Evolutionary conservation across 345 rosid species (phyloP).

Genomic region (Viola odorata): DNA sequence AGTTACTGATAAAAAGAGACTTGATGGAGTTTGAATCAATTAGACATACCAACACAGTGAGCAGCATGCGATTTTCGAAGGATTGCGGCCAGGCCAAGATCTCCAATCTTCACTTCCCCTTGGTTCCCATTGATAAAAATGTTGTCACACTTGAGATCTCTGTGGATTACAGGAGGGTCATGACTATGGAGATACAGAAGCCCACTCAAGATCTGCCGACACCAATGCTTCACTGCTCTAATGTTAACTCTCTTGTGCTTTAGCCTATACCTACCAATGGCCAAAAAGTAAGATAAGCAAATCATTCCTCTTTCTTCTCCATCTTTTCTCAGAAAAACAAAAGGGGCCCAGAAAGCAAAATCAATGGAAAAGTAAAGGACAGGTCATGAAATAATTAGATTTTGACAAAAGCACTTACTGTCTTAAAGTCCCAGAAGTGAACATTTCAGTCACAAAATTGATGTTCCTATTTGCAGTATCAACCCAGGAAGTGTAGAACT

Average conservation of each 20-base stretch:
- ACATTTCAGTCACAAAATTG: conserved; percentile 92
- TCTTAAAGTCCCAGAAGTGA: conserved; percentile 90
- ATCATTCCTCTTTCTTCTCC: no score
- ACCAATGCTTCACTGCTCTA: conserved; percentile 91
- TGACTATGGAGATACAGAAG: conserved; percentile 76
- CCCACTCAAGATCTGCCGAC: conserved; percentile 84
- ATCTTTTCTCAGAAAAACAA: neutral
- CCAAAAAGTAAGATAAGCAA: neutral
- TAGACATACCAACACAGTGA: conserved; percentile 79
- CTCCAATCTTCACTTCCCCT: conserved; percentile 96
- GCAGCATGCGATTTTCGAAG: conserved; percentile 81
- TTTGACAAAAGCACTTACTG: conserved; percentile 49
- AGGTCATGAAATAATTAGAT: conserved; percentile 8
- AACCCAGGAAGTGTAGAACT: conserved; percentile 88
- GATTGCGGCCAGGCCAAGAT: conserved; percentile 94
- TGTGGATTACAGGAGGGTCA: conserved; percentile 90
- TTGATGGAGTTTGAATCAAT: neutral
- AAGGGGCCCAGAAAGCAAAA: conserved; percentile 15
- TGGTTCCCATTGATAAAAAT: conserved; percentile 92
- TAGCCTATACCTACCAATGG: conserved; percentile 50
- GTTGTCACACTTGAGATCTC: conserved; percentile 97
- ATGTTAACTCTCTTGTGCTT: conserved; percentile 86
- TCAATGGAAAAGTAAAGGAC: neutral
- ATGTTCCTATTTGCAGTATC: conserved; percentile 76
- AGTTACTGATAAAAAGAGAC: neutral